phyloP scores from a whole-genome alignment of 495 filamentous ascomycete species.

The Geopyxis carbonaria region DNA sequence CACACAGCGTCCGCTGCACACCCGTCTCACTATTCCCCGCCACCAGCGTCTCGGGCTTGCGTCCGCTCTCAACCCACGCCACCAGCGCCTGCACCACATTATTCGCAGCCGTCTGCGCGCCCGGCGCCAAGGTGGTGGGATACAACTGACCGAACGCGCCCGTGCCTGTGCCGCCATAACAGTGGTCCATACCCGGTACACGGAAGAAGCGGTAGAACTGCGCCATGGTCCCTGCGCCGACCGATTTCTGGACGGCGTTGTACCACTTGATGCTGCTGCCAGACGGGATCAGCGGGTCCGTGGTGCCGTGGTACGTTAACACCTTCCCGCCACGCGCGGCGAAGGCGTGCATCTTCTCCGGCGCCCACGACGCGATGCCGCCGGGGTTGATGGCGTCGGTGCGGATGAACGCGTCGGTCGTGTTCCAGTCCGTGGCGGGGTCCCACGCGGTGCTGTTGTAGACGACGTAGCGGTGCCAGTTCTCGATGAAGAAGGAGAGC shows the following conservation, averaged over 20 bases:
- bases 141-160: conserved; percentile 17
- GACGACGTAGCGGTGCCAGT: conserved; percentile 22
- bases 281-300: conserved; percentile 34
- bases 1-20: too few species aligned
- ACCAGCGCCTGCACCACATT: conserved; percentile 34
- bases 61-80: conserved; percentile 36
- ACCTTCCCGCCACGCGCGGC: conserved; percentile 36
- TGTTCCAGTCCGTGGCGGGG: conserved; percentile 22
- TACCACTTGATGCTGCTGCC: conserved; percentile 31
- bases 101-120: conserved; percentile 28
- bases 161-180: conserved; percentile 7
- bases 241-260: conserved; percentile 27
- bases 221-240: not conserved
- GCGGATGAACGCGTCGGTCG: too few species aligned
- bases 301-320: conserved; percentile 36
- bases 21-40: too few species aligned
- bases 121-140: too few species aligned
- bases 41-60: conserved; percentile 26
- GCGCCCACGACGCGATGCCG: conserved; percentile 32
- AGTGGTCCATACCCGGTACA: conserved; percentile 28
- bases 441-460: conserved; percentile 2
- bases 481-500: conserved; percentile 25
- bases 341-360: conserved; percentile 34
- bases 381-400: conserved; percentile 31
- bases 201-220: conserved; percentile 23